Evolutionary conservation across 371 early-diverging fungal species (phyloP), one percentile per base, ranked within the genome.

Genomic region (Mucor velutinosus): DNA sequence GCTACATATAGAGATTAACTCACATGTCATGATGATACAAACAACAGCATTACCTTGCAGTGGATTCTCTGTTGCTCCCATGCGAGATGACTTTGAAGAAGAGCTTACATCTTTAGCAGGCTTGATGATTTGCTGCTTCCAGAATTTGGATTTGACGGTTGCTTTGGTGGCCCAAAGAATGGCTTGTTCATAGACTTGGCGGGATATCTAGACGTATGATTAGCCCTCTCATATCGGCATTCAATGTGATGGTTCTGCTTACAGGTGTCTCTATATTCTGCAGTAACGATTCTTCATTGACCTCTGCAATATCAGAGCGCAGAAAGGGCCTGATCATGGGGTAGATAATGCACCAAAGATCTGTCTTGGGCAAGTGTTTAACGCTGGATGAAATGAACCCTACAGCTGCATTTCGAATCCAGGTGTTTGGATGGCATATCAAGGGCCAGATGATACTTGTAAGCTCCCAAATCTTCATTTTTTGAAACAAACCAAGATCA

Each of bases 401-500:
- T 32, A 94, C 82, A 7, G 93, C 89, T 27, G 89, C 95, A 69
- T 91, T 82, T 14, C 92, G 87, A 53, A 97, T 90, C 90, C 93
- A 93, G 6, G 86, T 74, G 67, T 88, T 94, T 0, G 96, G 95
- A 64, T 96, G 96, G 70, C 93, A 93, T 0, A 92, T 72, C 4
- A 95, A 74, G 11, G 95, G 93, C 7, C 91, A 79, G 5, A 93
- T 82, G 8, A 86, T 85, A 19, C 85, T 80, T 1, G 87, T 84
- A 10, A 92, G 80, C 62, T 93, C 92, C 86, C 92, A 92, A 10
- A 94, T 66, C 29, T 88, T 89, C 73, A 89, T 83, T 66, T 93
- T 94, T 71, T 90, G 87, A 66, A 97, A 90, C 43, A 96, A 76
- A n/a, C 93, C 93, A 4, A 94, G 84, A 66, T 94, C 93, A 8